Conservation (phyloP, 805 yeast species). For the Saccharomycopsis javanensis region DNA sequence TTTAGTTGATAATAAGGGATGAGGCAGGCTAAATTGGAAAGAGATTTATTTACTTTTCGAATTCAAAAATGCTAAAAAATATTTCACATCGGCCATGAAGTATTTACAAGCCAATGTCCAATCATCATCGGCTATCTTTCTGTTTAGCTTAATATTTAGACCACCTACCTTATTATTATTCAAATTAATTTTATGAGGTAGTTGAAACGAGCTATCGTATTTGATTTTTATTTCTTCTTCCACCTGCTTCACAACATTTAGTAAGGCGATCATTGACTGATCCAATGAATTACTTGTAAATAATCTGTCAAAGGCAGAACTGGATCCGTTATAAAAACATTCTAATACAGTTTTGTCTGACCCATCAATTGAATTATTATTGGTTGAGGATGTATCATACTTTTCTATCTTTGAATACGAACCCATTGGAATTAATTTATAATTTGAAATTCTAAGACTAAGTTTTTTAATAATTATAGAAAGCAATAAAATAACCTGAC, state of each 20-base stretch:
- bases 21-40: no score
- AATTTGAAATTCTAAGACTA: conserved; percentile 44
- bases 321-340: conserved; percentile 57
- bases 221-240: conserved; percentile 29
- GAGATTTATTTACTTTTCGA: conserved; percentile 22
- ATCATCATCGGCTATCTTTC: conserved; percentile 53
- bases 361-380: neutral
- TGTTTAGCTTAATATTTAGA: conserved; percentile 58
- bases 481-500: conserved; percentile 65
- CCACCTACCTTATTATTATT: conserved; percentile 68
- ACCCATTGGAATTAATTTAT: conserved; percentile 71
- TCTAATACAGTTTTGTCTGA: conserved; percentile 37
- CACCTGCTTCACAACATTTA: conserved; percentile 50
- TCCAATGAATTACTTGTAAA: conserved; percentile 72
- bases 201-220: conserved; percentile 33
- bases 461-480: conserved; percentile 54
- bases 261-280: conserved; percentile 67
- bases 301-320: conserved; percentile 54
- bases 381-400: conserved; percentile 13
- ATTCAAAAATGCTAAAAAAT: conserved; percentile 72
- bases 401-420: conserved; percentile 71
- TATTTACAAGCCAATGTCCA: conserved; percentile 90
- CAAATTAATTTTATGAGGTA: conserved; percentile 57
- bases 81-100: conserved; percentile 67
- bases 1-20: no score